A percentile compares a stretch with the other conserved stretches of the same genome.
phyloP scores from a whole-genome alignment of 108 stramenopile genomes.

The Cylindrotheca closterium region DNA sequence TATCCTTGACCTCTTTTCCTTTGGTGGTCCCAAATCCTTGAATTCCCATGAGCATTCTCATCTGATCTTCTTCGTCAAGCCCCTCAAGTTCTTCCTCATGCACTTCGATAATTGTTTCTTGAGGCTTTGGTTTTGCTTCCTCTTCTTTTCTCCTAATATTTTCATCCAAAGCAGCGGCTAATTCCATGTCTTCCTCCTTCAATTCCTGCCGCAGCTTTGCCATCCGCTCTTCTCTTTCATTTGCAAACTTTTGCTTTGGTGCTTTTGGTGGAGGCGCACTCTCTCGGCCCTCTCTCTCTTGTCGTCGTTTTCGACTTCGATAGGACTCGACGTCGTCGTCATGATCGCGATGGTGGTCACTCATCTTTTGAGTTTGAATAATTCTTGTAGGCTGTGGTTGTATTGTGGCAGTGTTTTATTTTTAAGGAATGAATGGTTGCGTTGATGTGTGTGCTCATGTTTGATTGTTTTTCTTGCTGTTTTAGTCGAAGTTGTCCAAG shows the following conservation, averaged over 20 bases:
- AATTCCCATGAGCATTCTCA: constrained; percentile 89
- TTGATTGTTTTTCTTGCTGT: no score
- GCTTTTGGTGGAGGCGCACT: background rate
- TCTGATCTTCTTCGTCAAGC: constrained; percentile 82
- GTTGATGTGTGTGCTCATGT: no score
- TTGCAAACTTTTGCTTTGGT: constrained; percentile 17
- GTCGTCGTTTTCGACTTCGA: background rate
- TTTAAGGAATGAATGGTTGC: no score
- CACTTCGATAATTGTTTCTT: constrained; percentile 46
- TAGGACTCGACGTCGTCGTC: background rate
- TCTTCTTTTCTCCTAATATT: constrained; percentile 13
- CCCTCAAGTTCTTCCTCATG: constrained; percentile 57
- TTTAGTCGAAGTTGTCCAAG: no score
- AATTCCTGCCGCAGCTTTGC: constrained; percentile 74
- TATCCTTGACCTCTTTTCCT: constrained; percentile 88
- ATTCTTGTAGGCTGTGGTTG: no score
- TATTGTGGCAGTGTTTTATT: no score
- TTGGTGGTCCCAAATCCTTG: constrained; percentile 92
- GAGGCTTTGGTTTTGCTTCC: constrained; percentile 18
- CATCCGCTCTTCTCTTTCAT: constrained; percentile 68
- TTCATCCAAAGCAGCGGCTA: constrained; percentile 16
- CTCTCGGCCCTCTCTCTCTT: background rate
- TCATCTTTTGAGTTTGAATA: no score
- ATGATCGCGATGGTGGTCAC: no score
- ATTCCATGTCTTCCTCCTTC: constrained; percentile 57